Conservation (phyloP, 1,284 basidiomycete genomes). For the Sanghuangporus sanghuang region DNA sequence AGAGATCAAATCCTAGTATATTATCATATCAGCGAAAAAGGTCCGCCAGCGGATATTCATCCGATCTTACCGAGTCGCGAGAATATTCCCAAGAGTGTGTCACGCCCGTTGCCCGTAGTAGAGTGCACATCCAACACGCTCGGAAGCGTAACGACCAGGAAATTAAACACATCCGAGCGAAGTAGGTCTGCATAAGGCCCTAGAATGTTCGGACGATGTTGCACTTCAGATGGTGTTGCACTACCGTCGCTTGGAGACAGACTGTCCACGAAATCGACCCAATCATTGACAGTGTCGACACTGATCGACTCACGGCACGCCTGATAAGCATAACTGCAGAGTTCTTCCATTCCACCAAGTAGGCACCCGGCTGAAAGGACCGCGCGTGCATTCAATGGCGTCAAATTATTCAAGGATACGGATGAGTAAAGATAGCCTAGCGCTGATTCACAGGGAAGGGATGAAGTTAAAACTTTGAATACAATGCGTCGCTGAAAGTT, state of each 20-base stretch:
- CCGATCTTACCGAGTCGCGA: conserved; percentile 33
- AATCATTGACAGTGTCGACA: conserved; percentile 64
- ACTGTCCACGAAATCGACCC: conserved; percentile 70
- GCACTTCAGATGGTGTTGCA: conserved; percentile 41
- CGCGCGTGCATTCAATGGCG: conserved; percentile 71
- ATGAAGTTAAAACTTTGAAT: background rate
- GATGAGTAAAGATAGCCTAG: conserved; percentile 78
- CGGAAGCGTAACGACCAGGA: conserved; percentile 70
- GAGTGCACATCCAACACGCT: conserved; percentile 41
- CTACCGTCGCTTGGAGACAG: conserved; percentile 52
- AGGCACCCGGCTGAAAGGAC: conserved; percentile 79
- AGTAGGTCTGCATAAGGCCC: conserved; percentile 66
- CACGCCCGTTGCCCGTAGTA: conserved; percentile 42
- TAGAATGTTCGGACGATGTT: conserved; percentile 53
- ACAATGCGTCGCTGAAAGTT: conserved; percentile 6
- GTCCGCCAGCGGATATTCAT: background rate
- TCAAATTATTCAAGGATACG: conserved; percentile 59
- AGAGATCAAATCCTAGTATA: conserved; percentile 69
- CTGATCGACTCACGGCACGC: conserved; percentile 70
- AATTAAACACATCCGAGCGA: conserved; percentile 68
- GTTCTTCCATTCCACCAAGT: conserved; percentile 79
- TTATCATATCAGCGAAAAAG: conserved; percentile 20
- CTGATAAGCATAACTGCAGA: conserved; percentile 75
- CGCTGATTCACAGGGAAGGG: conserved; percentile 35
- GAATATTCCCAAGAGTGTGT: conserved; percentile 64